Base-by-base conservation (phyloP, 2,329 filamentous ascomycete species). In the Penicillium brasilianum region DNA sequence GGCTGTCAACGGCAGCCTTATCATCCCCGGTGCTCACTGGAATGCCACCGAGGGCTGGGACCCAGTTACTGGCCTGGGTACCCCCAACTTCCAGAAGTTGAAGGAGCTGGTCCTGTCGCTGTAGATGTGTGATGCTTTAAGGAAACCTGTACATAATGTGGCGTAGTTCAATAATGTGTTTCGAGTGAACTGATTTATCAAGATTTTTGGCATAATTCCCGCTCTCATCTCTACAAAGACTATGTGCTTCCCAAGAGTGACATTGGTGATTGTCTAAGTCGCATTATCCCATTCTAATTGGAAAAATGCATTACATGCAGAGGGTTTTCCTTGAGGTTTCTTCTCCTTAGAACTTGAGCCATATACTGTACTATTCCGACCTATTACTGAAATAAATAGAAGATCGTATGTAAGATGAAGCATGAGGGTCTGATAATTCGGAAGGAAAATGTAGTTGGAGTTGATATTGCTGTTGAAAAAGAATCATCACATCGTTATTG, bases 21-120 rank as follows among this genome's bases (percentile, higher is more conserved):
- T 69, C 5, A 71, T 73, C 32, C 68, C 71, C 3, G 65, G 63
- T 25, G 71, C 71, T 9, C 58, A 66, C 41, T 73, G 70, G 69
- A 72, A 72, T 46, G 76, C 76, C 7, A 71, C 70, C 1, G 61
- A 65, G 20, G 78, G 78, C 13, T 80, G 78, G 78, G 78, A 80
- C 64, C 74, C 75, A 11, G 76, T 78, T 0, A 77, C 76, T n/a
- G 78, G 78, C 2, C 72, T 76, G 34, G 76, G 76, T 5, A 74
- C 73, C 2, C 76, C 76, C 25, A 34, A 69, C 53, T 68, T 68
- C 58, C 39, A 64, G 59, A 65, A 65, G 55, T 46, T 68, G 58
- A 67, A 65, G 61, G 58, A 67, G 13, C n/a, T 66, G 54, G 63
- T 69, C n/a, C 25, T 69, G 54, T 58, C 59, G 14, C 55, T 69